These are phyloP conservation scores for Tylopilus sp. DNA, from an alignment of 1,284 basidiomycete species.

Conservation along the genomic window DNA sequence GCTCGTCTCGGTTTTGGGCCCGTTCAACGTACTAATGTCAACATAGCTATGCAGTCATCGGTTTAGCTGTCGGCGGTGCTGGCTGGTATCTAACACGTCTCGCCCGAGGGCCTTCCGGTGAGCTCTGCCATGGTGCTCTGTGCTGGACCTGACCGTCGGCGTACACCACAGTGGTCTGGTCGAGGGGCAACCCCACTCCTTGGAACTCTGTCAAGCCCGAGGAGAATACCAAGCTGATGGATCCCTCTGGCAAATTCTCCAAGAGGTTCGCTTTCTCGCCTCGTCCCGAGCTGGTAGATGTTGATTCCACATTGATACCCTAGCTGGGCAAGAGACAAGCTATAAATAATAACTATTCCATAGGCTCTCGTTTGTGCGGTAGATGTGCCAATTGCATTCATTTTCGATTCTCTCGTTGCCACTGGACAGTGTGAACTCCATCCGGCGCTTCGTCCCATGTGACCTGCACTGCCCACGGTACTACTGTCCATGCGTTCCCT, in stretches of 20 bases:
- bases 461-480: constrained; percentile 6
- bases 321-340: constrained; percentile 72
- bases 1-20: constrained; percentile 27
- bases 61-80: constrained; percentile 61
- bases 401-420: constrained; percentile 3
- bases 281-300: constrained; percentile 1
- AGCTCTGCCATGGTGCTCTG: constrained; percentile 26
- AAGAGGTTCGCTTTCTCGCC: constrained; percentile 50
- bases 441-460: constrained; percentile 11
- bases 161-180: constrained; percentile 69
- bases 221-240: constrained; percentile 67
- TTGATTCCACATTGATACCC: constrained; percentile 9
- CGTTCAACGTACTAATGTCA: constrained; percentile 15
- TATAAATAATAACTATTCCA: constrained; percentile 39
- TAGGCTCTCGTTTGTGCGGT: constrained; percentile 19
- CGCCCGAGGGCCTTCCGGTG: constrained; percentile 67
- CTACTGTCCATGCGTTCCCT: not conserved
- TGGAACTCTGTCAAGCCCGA: constrained; percentile 75
- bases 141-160: constrained; percentile 1
- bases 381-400: constrained; percentile 20
- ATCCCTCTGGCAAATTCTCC: constrained; percentile 70
- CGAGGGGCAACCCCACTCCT: constrained; percentile 74
- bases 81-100: constrained; percentile 73
- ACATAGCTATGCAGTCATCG: constrained; percentile 68
- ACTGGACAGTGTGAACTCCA: constrained; percentile 4